A percentile compares a stretch with the other conserved stretches of the same genome.
Conservation (phyloP, 1,284 basidiomycete species). For the Trichosporon ovoides region DNA sequence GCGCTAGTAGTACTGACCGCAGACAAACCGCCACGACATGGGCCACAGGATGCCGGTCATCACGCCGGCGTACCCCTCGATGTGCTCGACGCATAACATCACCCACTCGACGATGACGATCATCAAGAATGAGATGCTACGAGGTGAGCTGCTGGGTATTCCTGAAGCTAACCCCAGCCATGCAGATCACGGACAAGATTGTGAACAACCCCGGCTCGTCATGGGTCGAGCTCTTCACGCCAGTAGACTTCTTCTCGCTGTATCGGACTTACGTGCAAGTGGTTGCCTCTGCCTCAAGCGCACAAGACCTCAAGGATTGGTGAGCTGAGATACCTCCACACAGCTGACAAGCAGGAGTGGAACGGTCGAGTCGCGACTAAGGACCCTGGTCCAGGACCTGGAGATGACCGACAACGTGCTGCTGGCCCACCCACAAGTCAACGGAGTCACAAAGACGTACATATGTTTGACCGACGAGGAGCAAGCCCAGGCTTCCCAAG, state of each 20-base stretch:
- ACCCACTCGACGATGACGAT: conserved; percentile 92
- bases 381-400: conserved; percentile 94
- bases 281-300: conserved; percentile 77
- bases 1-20: background rate
- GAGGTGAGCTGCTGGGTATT: conserved; percentile 55
- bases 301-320: conserved; percentile 93
- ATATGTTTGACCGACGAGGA: conserved; percentile 82
- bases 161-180: conserved; percentile 54
- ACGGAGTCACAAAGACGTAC: conserved; percentile 82
- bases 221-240: conserved; percentile 88
- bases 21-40: conserved; percentile 89
- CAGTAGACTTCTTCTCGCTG: conserved; percentile 94
- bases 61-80: conserved; percentile 98
- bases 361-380: conserved; percentile 93
- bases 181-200: conserved; percentile 88
- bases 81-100: conserved; percentile 99
- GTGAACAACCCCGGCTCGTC: conserved; percentile 61
- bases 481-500: conserved; percentile 81
- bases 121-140: conserved; percentile 92
- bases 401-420: conserved; percentile 89
- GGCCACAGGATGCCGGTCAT: conserved; percentile 99
- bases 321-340: conserved; percentile 47
- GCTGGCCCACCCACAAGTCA: conserved; percentile 90
- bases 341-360: conserved; percentile 60
- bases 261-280: conserved; percentile 99